Evolutionary conservation across 352 stramenopile genomes (phyloP).

Genomic region (Pythium utonaiense): DNA sequence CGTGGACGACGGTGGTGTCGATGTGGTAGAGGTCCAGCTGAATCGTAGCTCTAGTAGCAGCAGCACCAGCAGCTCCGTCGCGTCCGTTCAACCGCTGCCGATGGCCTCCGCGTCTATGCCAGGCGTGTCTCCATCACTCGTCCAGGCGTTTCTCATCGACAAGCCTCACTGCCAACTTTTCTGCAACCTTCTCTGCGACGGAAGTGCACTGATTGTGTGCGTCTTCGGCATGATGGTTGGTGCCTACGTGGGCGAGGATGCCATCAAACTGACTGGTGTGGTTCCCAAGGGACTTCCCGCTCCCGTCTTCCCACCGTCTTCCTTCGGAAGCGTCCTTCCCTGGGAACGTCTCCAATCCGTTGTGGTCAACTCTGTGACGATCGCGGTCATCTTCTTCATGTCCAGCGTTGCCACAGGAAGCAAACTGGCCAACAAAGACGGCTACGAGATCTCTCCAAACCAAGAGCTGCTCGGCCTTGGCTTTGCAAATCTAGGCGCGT

Average conservation of each 20-base stretch:
- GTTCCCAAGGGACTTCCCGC: constrained; percentile 73
- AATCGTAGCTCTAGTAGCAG: neutral
- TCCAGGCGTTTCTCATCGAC: constrained; percentile 5
- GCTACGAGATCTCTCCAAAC: constrained; percentile 77
- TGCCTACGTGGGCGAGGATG: constrained; percentile 56
- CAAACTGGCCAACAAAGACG: constrained; percentile 74
- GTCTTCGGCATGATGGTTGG: constrained; percentile 62
- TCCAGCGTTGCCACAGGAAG: constrained; percentile 89
- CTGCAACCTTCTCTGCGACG: constrained; percentile 46
- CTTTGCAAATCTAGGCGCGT: constrained; percentile 86
- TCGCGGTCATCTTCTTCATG: constrained; percentile 91
- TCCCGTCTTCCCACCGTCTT: constrained; percentile 43
- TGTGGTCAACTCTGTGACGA: constrained; percentile 69
- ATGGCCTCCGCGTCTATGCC: neutral
- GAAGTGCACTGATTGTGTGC: constrained; percentile 78
- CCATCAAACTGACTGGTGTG: constrained; percentile 67
- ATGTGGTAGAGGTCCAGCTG: constrained; percentile 9
- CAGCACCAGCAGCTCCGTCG: neutral
- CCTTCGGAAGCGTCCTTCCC: constrained; percentile 40
- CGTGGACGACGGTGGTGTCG: neutral
- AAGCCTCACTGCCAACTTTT: constrained; percentile 33
- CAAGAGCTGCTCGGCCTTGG: constrained; percentile 90
- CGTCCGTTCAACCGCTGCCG: neutral
- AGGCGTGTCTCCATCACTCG: neutral
- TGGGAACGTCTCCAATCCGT: constrained; percentile 55